Evolutionary conservation across 2,329 filamentous ascomycete species (phyloP).

Genomic region (Penicillium paneum): DNA sequence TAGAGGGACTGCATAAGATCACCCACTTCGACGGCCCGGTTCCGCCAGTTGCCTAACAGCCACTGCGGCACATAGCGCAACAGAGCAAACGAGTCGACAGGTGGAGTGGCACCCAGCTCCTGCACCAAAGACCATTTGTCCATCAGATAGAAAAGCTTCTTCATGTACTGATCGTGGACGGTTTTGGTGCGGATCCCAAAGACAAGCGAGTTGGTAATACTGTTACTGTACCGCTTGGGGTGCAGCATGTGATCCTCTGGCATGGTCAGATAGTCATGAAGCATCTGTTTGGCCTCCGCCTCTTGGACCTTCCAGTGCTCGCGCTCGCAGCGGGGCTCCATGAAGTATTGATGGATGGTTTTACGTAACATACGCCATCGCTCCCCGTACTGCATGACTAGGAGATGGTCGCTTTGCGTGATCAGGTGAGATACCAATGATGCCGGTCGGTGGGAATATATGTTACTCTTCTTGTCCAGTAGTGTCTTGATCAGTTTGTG

Average conservation of each 20-base stretch:
- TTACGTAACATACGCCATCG: constrained; percentile 49
- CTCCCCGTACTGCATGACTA: constrained; percentile 15
- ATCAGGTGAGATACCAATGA: background rate
- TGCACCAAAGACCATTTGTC: background rate
- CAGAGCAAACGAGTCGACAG: background rate
- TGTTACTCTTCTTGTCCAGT: background rate
- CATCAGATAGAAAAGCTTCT: background rate
- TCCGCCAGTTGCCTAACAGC: background rate
- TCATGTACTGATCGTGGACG: background rate
- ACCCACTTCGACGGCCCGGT: background rate
- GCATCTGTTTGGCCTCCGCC: constrained; percentile 50
- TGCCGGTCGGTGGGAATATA: background rate
- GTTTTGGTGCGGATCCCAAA: background rate
- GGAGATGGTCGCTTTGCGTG: background rate
- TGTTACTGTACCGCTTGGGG: constrained; percentile 50
- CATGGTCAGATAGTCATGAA: constrained; percentile 43
- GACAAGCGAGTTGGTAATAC: constrained; percentile 37
- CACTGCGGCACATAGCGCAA: background rate
- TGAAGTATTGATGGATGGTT: constrained; percentile 47
- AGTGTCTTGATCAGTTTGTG: background rate
- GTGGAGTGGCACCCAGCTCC: background rate
- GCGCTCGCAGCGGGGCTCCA: constrained; percentile 33
- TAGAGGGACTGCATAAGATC: background rate
- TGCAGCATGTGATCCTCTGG: constrained; percentile 49
- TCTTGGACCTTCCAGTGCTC: constrained; percentile 37